Percentiles rank a stretch among this genome's conserved stretches.
These are phyloP conservation scores for Coprinopsis cinerea DNA, from an alignment of 768 basidiomycete species.

Conservation along the genomic window DNA sequence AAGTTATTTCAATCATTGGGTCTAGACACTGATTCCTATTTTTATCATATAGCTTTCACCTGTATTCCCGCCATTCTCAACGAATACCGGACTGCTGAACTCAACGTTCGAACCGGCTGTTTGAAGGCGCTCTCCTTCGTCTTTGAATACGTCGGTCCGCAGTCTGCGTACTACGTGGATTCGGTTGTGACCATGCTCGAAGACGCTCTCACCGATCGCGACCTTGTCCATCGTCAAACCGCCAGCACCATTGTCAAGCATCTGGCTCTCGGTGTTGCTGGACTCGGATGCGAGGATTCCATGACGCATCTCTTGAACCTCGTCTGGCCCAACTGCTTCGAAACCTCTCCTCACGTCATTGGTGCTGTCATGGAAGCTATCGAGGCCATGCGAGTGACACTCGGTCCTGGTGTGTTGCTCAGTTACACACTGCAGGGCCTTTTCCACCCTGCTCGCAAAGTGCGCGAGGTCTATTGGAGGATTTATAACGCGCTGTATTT, in stretches of 20 bases:
- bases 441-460: constrained; percentile 96
- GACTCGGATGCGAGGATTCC: constrained; percentile 96
- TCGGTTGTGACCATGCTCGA: constrained; percentile 98
- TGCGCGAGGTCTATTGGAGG: constrained; percentile 97
- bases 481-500: constrained; percentile 93
- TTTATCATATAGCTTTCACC: constrained; percentile 65
- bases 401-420: constrained; percentile 89
- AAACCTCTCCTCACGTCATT: constrained; percentile 97
- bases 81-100: constrained; percentile 96
- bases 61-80: constrained; percentile 98
- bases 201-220: constrained; percentile 96
- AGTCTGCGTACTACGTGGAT: constrained; percentile 94
- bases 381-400: constrained; percentile 93
- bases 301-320: constrained; percentile 97
- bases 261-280: constrained; percentile 92
- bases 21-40: constrained; percentile 10
- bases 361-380: constrained; percentile 98
- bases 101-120: constrained; percentile 98
- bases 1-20: background rate
- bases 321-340: constrained; percentile 99
- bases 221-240: constrained; percentile 97
- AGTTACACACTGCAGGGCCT: constrained; percentile 92
- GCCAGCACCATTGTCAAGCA: constrained; percentile 99
- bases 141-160: constrained; percentile 97
- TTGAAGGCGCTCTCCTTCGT: constrained; percentile 98